Evolutionary conservation across 306 rosid species (phyloP).

Genomic region (Pyrus pyrifolia): DNA sequence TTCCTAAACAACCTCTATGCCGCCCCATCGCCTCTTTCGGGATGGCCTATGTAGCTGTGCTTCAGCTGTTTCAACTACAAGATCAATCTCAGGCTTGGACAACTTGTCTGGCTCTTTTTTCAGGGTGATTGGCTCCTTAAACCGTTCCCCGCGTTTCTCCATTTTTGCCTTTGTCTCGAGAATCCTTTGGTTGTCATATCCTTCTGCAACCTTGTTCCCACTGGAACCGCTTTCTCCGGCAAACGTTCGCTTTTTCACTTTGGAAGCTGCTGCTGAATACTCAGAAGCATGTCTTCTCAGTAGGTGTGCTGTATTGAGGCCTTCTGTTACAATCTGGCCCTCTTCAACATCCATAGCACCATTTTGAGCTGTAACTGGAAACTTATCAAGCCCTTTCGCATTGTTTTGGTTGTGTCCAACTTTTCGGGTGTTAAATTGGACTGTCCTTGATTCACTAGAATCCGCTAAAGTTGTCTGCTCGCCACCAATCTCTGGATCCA

Average conservation of each 20-base stretch:
- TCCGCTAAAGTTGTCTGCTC: slow-evolving; percentile 22
- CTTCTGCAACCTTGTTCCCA: slow-evolving; percentile 11
- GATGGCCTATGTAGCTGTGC: slow-evolving; percentile 47
- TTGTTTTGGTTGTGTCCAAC: slow-evolving; percentile 5
- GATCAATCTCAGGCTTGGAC: slow-evolving; percentile 27
- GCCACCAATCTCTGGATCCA: slow-evolving; percentile 26
- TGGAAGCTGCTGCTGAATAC: slow-evolving; percentile 6
- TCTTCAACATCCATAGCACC: slow-evolving; percentile 43
- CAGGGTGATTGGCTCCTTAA: slow-evolving; percentile 48
- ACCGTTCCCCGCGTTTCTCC: slow-evolving; percentile 81
- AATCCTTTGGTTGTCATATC: slow-evolving; percentile 44
- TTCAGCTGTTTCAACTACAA: slow-evolving; percentile 22
- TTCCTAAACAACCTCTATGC: slow-evolving; percentile 9
- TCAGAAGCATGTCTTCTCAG: slow-evolving; percentile 26
- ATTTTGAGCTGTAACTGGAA: slow-evolving; percentile 24
- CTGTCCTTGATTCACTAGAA: slow-evolving; percentile 21
- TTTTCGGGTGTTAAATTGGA: slow-evolving; percentile 6
- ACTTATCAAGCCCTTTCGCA: slow-evolving; percentile 21
- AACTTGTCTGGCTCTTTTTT: slow-evolving; percentile 40
- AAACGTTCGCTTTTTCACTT: slow-evolving; percentile 18
- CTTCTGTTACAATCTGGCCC: slow-evolving; percentile 48
- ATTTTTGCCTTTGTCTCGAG: slow-evolving; percentile 60
- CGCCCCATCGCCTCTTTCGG: slow-evolving; percentile 63
- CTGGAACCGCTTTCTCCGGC: slow-evolving; percentile 13
- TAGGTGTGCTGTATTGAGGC: slow-evolving; percentile 13